Percentiles rank a stretch among this genome's conserved stretches.
These are phyloP conservation scores for Psophocarpus tetragonolobus DNA, from an alignment of 306 rosid genomes.

Conservation along the genomic window DNA sequence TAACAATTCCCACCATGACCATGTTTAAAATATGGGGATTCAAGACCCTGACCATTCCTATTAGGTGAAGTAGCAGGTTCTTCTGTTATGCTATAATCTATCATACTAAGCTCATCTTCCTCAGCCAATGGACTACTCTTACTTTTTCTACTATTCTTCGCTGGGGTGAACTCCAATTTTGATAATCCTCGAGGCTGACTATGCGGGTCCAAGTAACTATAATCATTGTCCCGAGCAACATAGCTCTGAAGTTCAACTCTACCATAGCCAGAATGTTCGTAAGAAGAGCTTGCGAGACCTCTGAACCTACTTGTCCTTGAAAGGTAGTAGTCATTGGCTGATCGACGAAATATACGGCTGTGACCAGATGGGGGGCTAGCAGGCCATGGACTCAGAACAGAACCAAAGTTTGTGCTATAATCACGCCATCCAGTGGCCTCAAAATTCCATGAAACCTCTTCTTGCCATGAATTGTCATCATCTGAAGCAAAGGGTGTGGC, in stretches of 20 bases:
- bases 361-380: constrained; percentile 29
- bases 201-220: constrained; percentile 37
- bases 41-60: not conserved
- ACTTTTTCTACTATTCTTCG: not conserved
- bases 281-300: constrained; percentile 12
- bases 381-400: constrained; percentile 72
- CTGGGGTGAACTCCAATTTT: constrained; percentile 34
- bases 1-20: not conserved
- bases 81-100: constrained; percentile 33
- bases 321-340: constrained; percentile 71
- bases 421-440: constrained; percentile 60
- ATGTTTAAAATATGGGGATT: constrained; percentile 23
- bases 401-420: constrained; percentile 45
- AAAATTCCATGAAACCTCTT: constrained; percentile 80
- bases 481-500: constrained; percentile 70
- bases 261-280: constrained; percentile 43
- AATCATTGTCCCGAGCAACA: constrained; percentile 51
- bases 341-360: constrained; percentile 44
- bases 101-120: constrained; percentile 54
- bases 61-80: constrained; percentile 1
- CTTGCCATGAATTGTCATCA: constrained; percentile 70
- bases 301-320: constrained; percentile 45
- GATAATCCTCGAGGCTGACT: constrained; percentile 30
- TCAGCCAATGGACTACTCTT: constrained; percentile 54
- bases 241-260: constrained; percentile 82